Evolutionary conservation across 371 early-diverging fungal genomes (phyloP).

Genomic region (Capniomyces stellatus): DNA sequence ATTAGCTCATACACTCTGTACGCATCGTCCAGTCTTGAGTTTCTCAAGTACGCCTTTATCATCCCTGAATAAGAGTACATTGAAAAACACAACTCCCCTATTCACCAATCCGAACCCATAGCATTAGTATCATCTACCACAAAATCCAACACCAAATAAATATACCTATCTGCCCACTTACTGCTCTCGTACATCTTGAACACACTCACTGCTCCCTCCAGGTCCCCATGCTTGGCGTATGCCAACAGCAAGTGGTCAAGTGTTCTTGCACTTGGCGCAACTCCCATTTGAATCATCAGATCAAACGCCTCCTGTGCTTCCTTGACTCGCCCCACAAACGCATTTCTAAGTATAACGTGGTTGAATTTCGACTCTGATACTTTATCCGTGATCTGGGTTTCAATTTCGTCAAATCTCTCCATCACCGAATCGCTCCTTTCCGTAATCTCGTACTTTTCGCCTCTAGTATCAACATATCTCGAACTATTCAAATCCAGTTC

Average conservation of each 20-base stretch:
- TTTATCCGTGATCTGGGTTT: no score
- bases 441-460: neutral
- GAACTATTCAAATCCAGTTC: neutral
- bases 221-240: conserved; percentile 46
- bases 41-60: conserved; percentile 46
- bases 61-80: conserved; percentile 44
- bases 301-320: conserved; percentile 56
- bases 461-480: neutral
- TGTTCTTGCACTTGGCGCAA: conserved; percentile 41
- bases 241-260: conserved; percentile 63
- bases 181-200: conserved; percentile 35
- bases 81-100: conserved; percentile 31
- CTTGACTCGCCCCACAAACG: conserved; percentile 27
- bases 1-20: conserved; percentile 52
- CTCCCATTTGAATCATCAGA: conserved; percentile 39
- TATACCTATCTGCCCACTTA: neutral
- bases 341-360: neutral
- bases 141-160: no score
- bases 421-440: neutral
- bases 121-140: no score
- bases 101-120: no score
- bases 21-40: conserved; percentile 41
- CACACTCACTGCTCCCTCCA: conserved; percentile 34
- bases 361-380: conserved; percentile 2
- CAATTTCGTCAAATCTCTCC: neutral